These are phyloP conservation scores for Aurantiochytrium sp. DNA, from an alignment of 108 stramenopile genomes.

Conservation along the genomic window DNA sequence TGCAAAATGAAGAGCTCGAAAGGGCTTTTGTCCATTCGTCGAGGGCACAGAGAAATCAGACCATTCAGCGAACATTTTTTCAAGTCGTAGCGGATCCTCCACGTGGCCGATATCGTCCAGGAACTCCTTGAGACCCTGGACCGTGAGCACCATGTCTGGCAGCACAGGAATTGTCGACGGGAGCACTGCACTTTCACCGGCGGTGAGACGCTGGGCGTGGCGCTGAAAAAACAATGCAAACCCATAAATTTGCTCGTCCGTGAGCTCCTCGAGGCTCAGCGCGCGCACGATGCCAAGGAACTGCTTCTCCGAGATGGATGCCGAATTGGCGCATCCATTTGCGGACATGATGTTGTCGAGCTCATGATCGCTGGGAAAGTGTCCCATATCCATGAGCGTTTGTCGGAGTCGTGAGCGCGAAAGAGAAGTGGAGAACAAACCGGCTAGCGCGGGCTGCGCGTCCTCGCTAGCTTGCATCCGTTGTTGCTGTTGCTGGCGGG, in stretches of 20 bases:
- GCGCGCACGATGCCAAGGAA: too few species aligned
- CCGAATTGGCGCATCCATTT: background rate
- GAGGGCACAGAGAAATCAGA: background rate
- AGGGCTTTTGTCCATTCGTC: background rate
- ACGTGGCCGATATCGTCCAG: background rate
- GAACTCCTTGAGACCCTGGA: background rate
- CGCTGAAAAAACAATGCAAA: background rate
- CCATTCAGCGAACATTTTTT: background rate
- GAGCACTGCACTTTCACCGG: background rate
- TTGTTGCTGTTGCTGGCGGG: too few species aligned
- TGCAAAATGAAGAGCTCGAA: background rate
- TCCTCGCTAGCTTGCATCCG: background rate
- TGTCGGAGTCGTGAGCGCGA: background rate
- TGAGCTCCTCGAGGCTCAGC: background rate
- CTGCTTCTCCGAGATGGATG: background rate
- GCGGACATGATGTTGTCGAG: background rate
- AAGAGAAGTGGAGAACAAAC: background rate
- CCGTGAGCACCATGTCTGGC: background rate
- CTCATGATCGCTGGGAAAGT: background rate
- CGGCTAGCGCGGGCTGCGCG: background rate
- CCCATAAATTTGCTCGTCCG: background rate
- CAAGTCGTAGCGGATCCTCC: background rate
- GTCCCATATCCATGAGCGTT: constrained; percentile 10
- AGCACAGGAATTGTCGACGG: background rate
- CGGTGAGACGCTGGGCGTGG: background rate